A percentile compares a stretch with the other conserved stretches of the same genome.
These are phyloP conservation scores for Byssothecium circinans DNA, from an alignment of 2,329 filamentous ascomycete genomes.

Conservation along the genomic window DNA sequence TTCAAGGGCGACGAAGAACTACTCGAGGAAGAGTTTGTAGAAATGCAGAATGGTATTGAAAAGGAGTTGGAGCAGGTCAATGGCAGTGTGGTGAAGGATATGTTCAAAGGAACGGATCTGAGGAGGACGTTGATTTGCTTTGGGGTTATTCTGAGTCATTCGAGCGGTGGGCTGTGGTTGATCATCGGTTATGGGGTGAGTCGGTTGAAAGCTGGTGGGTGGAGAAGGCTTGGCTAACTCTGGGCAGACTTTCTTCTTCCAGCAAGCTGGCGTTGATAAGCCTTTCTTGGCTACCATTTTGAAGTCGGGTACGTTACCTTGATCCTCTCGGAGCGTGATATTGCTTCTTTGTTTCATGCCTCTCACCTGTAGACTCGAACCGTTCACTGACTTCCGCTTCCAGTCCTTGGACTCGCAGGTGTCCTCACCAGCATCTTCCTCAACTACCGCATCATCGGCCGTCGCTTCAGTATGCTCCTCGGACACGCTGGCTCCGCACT, in stretches of 20 bases:
- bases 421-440: conserved; percentile 50
- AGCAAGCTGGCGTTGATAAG: conserved; percentile 8
- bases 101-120: conserved; percentile 52
- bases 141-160: conserved; percentile 50
- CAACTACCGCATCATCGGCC: conserved; percentile 6
- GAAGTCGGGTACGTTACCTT: conserved; percentile 5
- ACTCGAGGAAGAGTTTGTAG: conserved; percentile 18
- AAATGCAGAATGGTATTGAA: conserved; percentile 20
- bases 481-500: conserved; percentile 4
- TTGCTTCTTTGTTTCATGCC: too few relatives aligned
- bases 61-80: conserved; percentile 48
- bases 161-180: conserved; percentile 51
- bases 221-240: neutral
- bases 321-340: neutral
- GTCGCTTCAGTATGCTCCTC: conserved; percentile 10
- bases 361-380: too few relatives aligned
- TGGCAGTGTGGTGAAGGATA: conserved; percentile 51
- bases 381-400: neutral
- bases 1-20: conserved; percentile 6
- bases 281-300: conserved; percentile 9
- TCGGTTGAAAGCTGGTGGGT: neutral
- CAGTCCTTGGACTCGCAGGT: conserved; percentile 47
- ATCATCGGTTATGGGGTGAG: conserved; percentile 49
- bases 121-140: conserved; percentile 53
- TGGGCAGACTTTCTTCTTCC: conserved; percentile 11